A percentile compares a stretch with the other conserved stretches of the same genome.
Evolutionary conservation across 2,329 filamentous ascomycete genomes (phyloP).

Genomic region (Talaromyces sp.): DNA sequence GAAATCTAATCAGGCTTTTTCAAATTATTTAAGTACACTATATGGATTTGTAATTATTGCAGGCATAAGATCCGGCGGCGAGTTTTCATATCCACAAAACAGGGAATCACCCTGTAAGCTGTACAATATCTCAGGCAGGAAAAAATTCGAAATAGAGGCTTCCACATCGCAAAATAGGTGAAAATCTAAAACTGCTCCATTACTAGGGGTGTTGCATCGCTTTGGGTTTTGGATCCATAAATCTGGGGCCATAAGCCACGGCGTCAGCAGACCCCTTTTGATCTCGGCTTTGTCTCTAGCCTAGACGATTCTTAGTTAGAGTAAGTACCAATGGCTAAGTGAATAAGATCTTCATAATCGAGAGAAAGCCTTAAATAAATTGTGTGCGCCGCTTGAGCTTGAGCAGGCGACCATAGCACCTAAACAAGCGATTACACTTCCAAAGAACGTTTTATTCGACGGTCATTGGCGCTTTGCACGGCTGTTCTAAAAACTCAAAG

Average conservation of each 20-base stretch:
- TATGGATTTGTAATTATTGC: not conserved
- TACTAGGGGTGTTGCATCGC: not conserved
- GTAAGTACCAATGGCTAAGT: not conserved
- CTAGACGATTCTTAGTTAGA: not conserved
- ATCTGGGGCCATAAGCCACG: not conserved
- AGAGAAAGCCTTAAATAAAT: not conserved
- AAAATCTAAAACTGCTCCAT: not conserved
- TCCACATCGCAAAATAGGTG: not conserved
- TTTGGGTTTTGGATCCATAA: not conserved
- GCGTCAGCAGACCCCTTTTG: not conserved
- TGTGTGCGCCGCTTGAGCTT: not conserved
- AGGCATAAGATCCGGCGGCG: not conserved
- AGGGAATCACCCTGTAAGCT: not conserved
- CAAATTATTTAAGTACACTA: not conserved
- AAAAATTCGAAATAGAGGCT: not conserved
- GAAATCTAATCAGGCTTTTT: not conserved
- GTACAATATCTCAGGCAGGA: not conserved
- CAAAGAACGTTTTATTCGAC: not conserved
- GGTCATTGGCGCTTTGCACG: not conserved
- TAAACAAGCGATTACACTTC: not conserved
- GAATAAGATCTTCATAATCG: not conserved
- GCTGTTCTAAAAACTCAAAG: not conserved
- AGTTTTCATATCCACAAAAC: not conserved
- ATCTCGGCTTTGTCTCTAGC: not conserved
- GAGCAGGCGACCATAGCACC: not conserved